These are phyloP conservation scores for Globisporangium canariense DNA, from an alignment of 352 stramenopile species.

Conservation along the genomic window DNA sequence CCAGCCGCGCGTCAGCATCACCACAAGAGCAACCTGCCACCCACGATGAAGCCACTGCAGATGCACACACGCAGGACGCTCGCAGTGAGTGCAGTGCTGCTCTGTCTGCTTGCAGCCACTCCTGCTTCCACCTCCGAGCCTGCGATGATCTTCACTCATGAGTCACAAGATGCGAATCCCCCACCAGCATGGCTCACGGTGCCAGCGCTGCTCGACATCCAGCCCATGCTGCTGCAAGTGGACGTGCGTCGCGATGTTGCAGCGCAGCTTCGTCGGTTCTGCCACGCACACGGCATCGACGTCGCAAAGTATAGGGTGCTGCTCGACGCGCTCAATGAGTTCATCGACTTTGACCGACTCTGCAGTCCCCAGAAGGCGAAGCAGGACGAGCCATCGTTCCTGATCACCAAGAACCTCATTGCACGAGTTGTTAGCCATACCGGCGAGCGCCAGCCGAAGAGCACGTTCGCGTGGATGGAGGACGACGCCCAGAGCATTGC, in stretches of 20 bases:
- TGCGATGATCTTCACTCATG: conserved; percentile 14
- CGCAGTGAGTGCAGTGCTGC: neutral
- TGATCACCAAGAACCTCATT: conserved; percentile 38
- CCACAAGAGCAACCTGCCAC: neutral
- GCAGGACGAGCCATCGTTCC: conserved; percentile 27
- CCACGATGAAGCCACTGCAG: neutral
- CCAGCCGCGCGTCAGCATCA: neutral
- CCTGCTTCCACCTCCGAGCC: neutral
- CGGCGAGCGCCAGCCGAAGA: neutral
- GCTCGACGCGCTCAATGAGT: conserved; percentile 21
- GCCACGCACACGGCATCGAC: conserved; percentile 30
- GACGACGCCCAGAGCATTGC: conserved; percentile 39
- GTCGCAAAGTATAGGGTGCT: conserved; percentile 23
- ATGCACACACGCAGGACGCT: neutral
- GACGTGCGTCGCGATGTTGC: conserved; percentile 22
- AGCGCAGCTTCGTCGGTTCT: conserved; percentile 40
- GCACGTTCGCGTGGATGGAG: conserved; percentile 28
- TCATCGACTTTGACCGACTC: conserved; percentile 28
- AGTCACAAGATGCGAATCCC: neutral
- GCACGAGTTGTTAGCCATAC: neutral
- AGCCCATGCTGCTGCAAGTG: conserved; percentile 38
- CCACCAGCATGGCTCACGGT: conserved; percentile 26
- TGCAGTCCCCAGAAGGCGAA: conserved; percentile 19
- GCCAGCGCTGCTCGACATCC: conserved; percentile 48
- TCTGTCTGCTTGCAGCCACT: neutral